Evolutionary conservation across 352 stramenopile genomes (phyloP).

Genomic region (Phytophthora colocasiae): DNA sequence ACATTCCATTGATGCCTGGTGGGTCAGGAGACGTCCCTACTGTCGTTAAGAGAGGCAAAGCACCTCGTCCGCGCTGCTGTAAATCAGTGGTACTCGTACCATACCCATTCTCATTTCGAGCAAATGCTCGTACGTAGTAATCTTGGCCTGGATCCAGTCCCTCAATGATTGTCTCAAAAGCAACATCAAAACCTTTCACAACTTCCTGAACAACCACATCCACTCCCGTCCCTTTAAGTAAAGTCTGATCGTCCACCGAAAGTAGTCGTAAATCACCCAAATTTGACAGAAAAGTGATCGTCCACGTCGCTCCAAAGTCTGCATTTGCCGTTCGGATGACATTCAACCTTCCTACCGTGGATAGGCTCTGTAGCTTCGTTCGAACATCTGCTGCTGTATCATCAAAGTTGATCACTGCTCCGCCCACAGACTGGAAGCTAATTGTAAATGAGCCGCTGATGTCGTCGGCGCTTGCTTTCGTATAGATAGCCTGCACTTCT

Average conservation of each 20-base stretch:
- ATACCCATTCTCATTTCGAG: slow-evolving; percentile 77
- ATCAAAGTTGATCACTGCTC: slow-evolving; percentile 69
- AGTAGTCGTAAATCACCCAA: slow-evolving; percentile 69
- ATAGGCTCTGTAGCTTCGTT: slow-evolving; percentile 74
- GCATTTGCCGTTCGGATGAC: slow-evolving; percentile 56
- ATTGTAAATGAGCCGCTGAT: slow-evolving; percentile 66
- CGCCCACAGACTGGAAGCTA: slow-evolving; percentile 71
- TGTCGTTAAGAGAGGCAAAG: slow-evolving; percentile 51
- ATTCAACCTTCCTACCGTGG: slow-evolving; percentile 68
- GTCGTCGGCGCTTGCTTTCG: slow-evolving; percentile 41
- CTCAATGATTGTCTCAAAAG: slow-evolving; percentile 72
- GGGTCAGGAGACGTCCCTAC: slow-evolving; percentile 44
- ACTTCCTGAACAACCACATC: slow-evolving; percentile 56
- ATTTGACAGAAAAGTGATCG: slow-evolving; percentile 76
- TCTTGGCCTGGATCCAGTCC: slow-evolving; percentile 48
- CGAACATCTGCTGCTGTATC: slow-evolving; percentile 77
- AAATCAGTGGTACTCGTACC: slow-evolving; percentile 60
- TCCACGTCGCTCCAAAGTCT: slow-evolving; percentile 67
- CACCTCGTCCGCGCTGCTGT: slow-evolving; percentile 67
- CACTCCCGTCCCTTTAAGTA: slow-evolving; percentile 56
- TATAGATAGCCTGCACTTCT: slow-evolving; percentile 74
- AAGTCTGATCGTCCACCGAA: slow-evolving; percentile 30
- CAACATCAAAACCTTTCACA: slow-evolving; percentile 60
- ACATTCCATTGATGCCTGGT: slow-evolving; percentile 48
- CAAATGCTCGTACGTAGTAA: slow-evolving; percentile 75